Evolutionary conservation across 2,329 filamentous ascomycete genomes (phyloP), one percentile per base, ranked within the genome.

Genomic region (Penicillium griseofulvum): DNA sequence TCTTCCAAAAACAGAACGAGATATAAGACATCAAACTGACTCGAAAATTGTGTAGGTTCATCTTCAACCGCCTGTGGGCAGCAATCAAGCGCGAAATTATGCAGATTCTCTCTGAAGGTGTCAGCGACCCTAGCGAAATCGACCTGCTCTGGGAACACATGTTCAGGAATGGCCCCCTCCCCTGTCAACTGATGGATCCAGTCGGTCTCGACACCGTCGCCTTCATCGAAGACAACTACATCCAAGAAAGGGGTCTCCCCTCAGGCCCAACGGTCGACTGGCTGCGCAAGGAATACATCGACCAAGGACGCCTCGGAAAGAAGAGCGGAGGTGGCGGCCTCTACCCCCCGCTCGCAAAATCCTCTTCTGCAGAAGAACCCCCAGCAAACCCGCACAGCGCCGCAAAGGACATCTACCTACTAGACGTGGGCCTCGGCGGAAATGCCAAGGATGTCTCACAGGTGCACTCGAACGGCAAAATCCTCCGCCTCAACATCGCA

Each of bases 41-140:
- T 2, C 28, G 1, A 31, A 2, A 9, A 2, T 4, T 8, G 4
- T n/a, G 34, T 36, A 68, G 65, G 4, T 79, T 83, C 64, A 76
- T 84, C 34, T 80, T 82, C 62, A 83, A 83, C 49, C 76, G 81
- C 1, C 65, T 83, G 0, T 84, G 81, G 81, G 81, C 81, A 0
- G 80, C 81, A 0, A 72, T 84, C 42, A 83, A 83, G 67, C 72
- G 81, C 3, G 81, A 84, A 58, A 71, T 71, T 1, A 56, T 83
- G 22, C 72, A 65, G 1, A 79, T 83, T 17, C 62, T 83, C 4
- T 70, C 75, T 0, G 80, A 84, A 48, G 80, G 74, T 0, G 79
- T 83, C 1, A 74, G 74, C 3, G 71, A 69, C 0, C 76, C 81
- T 0, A 67, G 74, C 22, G 76, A 81, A 49, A 76, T 83, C 22